phyloP scores from a whole-genome alignment of 2,329 filamentous ascomycete species.

The Camptophora hylomeconis region DNA sequence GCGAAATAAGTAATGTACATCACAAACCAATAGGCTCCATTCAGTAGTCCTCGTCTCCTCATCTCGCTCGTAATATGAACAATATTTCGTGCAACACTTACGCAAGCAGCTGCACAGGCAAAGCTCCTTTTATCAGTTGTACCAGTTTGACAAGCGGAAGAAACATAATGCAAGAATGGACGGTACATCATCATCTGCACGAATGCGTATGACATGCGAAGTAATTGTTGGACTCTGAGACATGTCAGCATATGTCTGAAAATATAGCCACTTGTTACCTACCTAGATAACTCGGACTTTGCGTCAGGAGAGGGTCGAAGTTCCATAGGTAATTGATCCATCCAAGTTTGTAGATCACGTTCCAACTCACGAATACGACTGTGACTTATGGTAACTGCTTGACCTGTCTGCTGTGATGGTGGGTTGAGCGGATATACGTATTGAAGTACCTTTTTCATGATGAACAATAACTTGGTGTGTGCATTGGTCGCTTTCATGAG shows the following conservation, averaged over 20 bases:
- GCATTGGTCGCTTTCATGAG: slow-evolving; percentile 49
- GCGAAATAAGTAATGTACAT: slow-evolving; percentile 59
- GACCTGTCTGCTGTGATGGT: slow-evolving; percentile 25
- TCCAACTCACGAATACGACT: slow-evolving; percentile 53
- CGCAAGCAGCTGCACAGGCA: slow-evolving; percentile 52
- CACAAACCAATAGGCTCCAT: slow-evolving; percentile 54
- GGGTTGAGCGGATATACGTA: slow-evolving; percentile 51
- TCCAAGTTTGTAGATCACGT: slow-evolving; percentile 49
- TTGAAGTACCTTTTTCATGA: slow-evolving; percentile 49
- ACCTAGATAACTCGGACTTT: slow-evolving; percentile 62
- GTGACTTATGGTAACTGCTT: slow-evolving; percentile 40
- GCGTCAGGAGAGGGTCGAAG: slow-evolving; percentile 71
- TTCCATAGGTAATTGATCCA: slow-evolving; percentile 55
- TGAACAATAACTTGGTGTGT: slow-evolving; percentile 43
- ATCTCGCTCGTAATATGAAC: slow-evolving; percentile 53
- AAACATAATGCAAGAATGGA: slow-evolving; percentile 53
- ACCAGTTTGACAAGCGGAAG: slow-evolving; percentile 33
- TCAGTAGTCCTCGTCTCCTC: slow-evolving; percentile 47
- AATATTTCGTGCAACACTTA: slow-evolving; percentile 53
- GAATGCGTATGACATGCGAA: slow-evolving; percentile 51
- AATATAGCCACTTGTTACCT: slow-evolving; percentile 22
- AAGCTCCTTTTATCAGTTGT: slow-evolving; percentile 49
- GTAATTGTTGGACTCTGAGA: slow-evolving; percentile 42
- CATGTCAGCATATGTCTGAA: slow-evolving; percentile 24
- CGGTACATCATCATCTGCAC: slow-evolving; percentile 53